Evolutionary conservation across 1,284 basidiomycete species (phyloP).

Genomic region (Cutaneotrichosporon mucoides): DNA sequence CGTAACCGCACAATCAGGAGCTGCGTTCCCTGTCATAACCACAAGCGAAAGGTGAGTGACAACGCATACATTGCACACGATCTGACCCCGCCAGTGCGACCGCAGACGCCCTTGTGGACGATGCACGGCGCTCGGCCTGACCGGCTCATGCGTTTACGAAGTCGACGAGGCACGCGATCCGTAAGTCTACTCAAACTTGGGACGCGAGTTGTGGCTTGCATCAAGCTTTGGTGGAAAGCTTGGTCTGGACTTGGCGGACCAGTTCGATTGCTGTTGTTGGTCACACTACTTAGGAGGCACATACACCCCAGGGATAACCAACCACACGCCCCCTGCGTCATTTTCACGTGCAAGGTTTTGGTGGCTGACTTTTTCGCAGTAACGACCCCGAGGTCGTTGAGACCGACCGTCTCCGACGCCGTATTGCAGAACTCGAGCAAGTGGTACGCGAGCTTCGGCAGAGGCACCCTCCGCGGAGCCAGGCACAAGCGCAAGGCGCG

Average conservation of each 20-base stretch:
- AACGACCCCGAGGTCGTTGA: constrained; percentile 80
- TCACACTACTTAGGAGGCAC: no score
- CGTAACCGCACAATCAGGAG: constrained; percentile 82
- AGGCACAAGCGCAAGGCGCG: constrained; percentile 4
- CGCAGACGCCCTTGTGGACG: constrained; percentile 66
- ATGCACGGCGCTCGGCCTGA: constrained; percentile 67
- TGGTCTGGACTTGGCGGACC: no score
- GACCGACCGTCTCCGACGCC: constrained; percentile 69
- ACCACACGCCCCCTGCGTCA: no score
- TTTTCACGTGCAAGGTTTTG: no score
- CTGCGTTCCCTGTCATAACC: constrained; percentile 86
- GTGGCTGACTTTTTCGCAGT: constrained; percentile 34
- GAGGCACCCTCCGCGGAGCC: constrained; percentile 20
- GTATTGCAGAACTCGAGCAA: constrained; percentile 84
- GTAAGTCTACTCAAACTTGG: constrained; percentile 50
- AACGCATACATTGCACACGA: not conserved
- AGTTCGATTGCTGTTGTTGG: no score
- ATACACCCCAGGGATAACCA: not conserved
- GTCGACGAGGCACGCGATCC: constrained; percentile 78
- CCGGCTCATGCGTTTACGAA: constrained; percentile 85
- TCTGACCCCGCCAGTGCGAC: constrained; percentile 36
- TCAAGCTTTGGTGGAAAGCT: no score
- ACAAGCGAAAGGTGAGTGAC: constrained; percentile 72
- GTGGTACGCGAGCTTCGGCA: constrained; percentile 66
- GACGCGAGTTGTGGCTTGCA: not conserved